phyloP scores from a whole-genome alignment of 257 asterid genomes.

The Euphrasia confusa region DNA sequence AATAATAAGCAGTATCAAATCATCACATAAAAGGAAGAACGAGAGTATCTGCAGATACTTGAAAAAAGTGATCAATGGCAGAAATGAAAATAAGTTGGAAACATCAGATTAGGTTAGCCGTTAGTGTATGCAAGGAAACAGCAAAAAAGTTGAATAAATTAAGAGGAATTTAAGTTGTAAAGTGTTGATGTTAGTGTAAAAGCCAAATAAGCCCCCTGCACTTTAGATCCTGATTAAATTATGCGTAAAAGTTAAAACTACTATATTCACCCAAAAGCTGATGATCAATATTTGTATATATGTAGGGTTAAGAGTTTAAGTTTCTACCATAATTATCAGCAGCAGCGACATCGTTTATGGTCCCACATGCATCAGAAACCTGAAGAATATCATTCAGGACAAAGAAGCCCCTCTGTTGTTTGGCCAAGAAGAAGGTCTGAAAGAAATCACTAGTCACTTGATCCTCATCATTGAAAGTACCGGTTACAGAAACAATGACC shows the following conservation, averaged over 20 bases:
- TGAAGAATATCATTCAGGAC: conserved; percentile 59
- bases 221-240: background rate
- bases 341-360: background rate
- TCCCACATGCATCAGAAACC: conserved; percentile 20
- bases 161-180: background rate
- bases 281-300: background rate
- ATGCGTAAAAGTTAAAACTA: background rate
- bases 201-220: background rate
- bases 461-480: conserved; percentile 32
- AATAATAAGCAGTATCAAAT: background rate
- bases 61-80: background rate
- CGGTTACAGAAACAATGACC: conserved; percentile 45
- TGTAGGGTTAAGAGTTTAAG: background rate
- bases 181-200: background rate
- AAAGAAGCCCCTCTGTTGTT: conserved; percentile 44
- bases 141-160: background rate
- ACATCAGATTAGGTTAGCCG: background rate
- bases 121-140: background rate
- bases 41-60: background rate
- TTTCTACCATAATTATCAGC: background rate
- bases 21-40: background rate
- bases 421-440: conserved; percentile 64
- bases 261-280: background rate
- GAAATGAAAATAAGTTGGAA: background rate
- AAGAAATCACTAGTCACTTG: conserved; percentile 28